Base-by-base conservation (phyloP, 139 green algal species). In the Chlamydomonas incerta region DNA sequence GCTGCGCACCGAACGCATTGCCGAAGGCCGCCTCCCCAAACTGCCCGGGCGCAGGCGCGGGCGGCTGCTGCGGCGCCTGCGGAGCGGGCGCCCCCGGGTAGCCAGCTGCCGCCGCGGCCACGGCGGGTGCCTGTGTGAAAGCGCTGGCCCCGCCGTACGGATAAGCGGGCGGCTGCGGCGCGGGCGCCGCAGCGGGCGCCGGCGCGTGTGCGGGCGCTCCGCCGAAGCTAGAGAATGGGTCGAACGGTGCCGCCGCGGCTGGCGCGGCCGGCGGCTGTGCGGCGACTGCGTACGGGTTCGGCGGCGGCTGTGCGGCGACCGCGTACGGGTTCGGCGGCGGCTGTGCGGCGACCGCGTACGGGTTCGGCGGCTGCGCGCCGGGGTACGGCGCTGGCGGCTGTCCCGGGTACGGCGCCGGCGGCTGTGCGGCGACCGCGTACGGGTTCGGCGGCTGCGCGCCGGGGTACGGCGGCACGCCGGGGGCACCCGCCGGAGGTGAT, bases 171-270 rank as follows among this genome's bases (percentile, higher is more conserved):
- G 52, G 23, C 35, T 68, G 46, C 34, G 52, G 11, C 28, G 24
- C 68, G 18, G 34, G 3, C 24, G 67, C 14, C 29, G 31, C 24
- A 46, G n/a, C 6, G 2, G 62, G 41, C 11, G 35, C 35, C 2
- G 69, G 34, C 37, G 69, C 37, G 23, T 14, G 35, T 15, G 37
- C 71, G 41, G 72, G 72, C 29, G 72, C 72, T 1, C 33, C 65
- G 3, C 33, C 29, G 47, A 83, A 74, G 65, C n/a, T 63, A 5
- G 66, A 24, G 46, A 85, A 85, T 4, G 79, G 79, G 33, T 85
- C 79, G 8, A 85, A 85, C 1, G 57, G 41, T 50, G 41, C 41
- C 41, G 41, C 41, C 41, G 41, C 41, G 41, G 8, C 41, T 50
- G 41, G 41, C 6, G 41, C 41, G 41, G 41, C 41, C 6, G 41